Conservation (phyloP, 257 asterid species). For the Solanum pimpinellifolium region DNA sequence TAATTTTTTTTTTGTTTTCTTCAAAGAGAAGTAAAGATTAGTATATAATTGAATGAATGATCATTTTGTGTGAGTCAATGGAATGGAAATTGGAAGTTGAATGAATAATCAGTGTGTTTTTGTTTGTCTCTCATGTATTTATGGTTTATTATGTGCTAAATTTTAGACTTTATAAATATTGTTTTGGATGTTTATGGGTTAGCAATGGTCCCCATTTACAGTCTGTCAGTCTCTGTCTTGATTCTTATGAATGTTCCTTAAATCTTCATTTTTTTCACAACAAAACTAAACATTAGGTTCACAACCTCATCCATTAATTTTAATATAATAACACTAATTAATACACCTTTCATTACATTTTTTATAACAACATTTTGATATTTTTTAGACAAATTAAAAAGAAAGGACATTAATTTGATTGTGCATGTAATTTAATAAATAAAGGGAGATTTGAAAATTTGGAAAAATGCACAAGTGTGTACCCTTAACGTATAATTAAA, state of each 20-base stretch:
- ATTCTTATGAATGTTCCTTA: constrained; percentile 41
- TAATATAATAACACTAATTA: neutral
- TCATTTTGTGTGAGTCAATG: constrained; percentile 21
- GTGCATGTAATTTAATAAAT: neutral
- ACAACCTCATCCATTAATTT: neutral
- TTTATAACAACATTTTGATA: too few relatives aligned
- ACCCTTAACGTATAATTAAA: too few relatives aligned
- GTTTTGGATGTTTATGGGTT: neutral
- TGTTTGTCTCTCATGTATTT: constrained; percentile 65
- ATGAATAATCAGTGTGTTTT: constrained; percentile 38
- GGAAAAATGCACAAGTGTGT: too few relatives aligned
- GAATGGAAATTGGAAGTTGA: constrained; percentile 7
- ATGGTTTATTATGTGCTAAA: constrained; percentile 6
- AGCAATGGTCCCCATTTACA: constrained; percentile 63
- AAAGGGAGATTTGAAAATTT: neutral
- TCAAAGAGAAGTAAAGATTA: neutral
- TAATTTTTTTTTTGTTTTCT: neutral
- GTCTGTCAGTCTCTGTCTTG: constrained; percentile 73
- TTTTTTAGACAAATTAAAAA: neutral
- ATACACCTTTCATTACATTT: too few relatives aligned
- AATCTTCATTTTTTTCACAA: constrained; percentile 8
- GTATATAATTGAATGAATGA: neutral
- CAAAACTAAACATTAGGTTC: constrained; percentile 34
- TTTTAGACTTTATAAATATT: neutral
- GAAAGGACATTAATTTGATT: neutral